A percentile compares a stretch with the other conserved stretches of the same genome.
These are phyloP conservation scores for Croton setiger DNA, from an alignment of 441 rosid genomes.

Conservation along the genomic window DNA sequence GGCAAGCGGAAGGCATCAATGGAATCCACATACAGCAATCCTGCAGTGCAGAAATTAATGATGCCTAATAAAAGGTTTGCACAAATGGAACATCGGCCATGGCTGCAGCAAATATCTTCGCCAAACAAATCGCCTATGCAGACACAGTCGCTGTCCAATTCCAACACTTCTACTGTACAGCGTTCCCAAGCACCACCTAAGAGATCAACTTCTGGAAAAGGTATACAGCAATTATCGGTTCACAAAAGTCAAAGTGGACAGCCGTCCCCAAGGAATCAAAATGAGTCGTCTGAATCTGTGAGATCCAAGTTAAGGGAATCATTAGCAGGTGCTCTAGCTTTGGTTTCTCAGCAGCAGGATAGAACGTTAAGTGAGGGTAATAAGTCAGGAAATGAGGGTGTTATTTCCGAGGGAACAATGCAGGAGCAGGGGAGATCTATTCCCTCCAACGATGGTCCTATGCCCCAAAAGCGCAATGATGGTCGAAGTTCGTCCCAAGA, in stretches of 20 bases:
- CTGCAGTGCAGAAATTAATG: conserved; percentile 30
- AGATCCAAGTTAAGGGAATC: conserved; percentile 92
- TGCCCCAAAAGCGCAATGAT: conserved; percentile 26
- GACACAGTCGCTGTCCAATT: conserved; percentile 35
- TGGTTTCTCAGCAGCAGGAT: conserved; percentile 48
- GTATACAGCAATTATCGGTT: conserved; percentile 24
- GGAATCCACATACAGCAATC: conserved; percentile 36
- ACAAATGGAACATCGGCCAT: conserved; percentile 64
- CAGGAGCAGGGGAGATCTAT: conserved; percentile 28
- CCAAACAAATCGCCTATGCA: conserved; percentile 40
- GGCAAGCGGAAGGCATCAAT: conserved; percentile 59
- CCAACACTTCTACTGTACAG: conserved; percentile 36
- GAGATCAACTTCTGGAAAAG: conserved; percentile 42
- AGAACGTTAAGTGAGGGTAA: conserved; percentile 32
- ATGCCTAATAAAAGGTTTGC: conserved; percentile 46
- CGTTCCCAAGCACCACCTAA: conserved; percentile 39
- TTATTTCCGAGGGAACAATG: conserved; percentile 16
- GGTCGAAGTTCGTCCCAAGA: conserved; percentile 28
- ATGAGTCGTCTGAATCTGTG: conserved; percentile 60
- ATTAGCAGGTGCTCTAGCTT: conserved; percentile 67
- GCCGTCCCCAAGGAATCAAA: conserved; percentile 34
- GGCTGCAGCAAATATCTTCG: conserved; percentile 59
- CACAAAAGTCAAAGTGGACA: conserved; percentile 42
- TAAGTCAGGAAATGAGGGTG: conserved; percentile 33
- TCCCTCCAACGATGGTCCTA: conserved; percentile 24